These are phyloP conservation scores for Colletotrichum sp. DNA, from an alignment of 2,329 filamentous ascomycete species.

Conservation along the genomic window DNA sequence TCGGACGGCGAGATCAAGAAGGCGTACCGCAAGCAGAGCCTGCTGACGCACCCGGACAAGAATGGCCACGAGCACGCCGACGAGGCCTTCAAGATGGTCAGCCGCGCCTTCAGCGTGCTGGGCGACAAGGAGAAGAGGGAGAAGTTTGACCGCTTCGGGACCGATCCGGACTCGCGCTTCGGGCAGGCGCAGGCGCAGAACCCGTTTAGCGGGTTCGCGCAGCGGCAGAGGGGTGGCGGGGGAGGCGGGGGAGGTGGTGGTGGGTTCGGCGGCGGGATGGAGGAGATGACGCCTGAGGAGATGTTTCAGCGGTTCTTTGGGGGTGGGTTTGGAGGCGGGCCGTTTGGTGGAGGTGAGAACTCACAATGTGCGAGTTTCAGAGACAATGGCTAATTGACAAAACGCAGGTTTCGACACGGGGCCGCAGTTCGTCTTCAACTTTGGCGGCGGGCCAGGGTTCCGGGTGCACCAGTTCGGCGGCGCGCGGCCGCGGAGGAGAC, in stretches of 20 bases:
- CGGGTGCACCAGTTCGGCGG: conserved; percentile 97
- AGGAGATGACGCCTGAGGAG: conserved; percentile 95
- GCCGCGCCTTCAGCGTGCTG: conserved; percentile 89
- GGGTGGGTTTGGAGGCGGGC: conserved; percentile 67
- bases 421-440: conserved; percentile 93
- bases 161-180: conserved; percentile 90
- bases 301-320: conserved; percentile 98
- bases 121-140: conserved; percentile 93
- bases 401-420: conserved; percentile 71
- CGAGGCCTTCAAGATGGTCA: conserved; percentile 98
- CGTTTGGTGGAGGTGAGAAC: conserved; percentile 47
- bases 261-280: conserved; percentile 74
- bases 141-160: conserved; percentile 87
- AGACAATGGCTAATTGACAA: neutral
- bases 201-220: conserved; percentile 67
- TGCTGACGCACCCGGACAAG: conserved; percentile 98
- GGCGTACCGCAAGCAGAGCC: conserved; percentile 91
- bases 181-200: conserved; percentile 65
- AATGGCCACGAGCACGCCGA: conserved; percentile 95
- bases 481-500: conserved; percentile 74
- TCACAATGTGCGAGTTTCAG: neutral
- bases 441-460: conserved; percentile 89
- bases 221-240: conserved; percentile 44
- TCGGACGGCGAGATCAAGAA: conserved; percentile 93
- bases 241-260: conserved; percentile 47